phyloP scores from a whole-genome alignment of 1,284 basidiomycete species.

The Ceratobasidium sp. region DNA sequence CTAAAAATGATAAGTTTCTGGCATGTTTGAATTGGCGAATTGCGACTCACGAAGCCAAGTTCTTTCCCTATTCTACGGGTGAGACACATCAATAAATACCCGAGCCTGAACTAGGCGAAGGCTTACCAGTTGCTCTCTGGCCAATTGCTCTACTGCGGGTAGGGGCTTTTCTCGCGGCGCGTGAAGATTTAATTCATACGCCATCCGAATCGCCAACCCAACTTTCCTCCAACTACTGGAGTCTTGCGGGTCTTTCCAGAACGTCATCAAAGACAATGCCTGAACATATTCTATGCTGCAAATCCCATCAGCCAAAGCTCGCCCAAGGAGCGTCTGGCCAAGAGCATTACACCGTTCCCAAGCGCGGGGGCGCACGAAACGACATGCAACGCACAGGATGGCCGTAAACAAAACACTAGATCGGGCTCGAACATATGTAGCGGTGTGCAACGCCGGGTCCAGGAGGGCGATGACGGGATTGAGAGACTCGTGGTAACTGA shows the following conservation, averaged over 20 bases:
- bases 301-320: constrained; percentile 57
- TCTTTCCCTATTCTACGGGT: constrained; percentile 50
- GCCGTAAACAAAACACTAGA: constrained; percentile 59
- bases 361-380: constrained; percentile 56
- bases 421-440: constrained; percentile 55
- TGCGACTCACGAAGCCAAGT: constrained; percentile 52
- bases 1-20: constrained; percentile 1
- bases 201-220: constrained; percentile 55
- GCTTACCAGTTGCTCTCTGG: constrained; percentile 51
- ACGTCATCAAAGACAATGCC: constrained; percentile 56
- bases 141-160: constrained; percentile 52
- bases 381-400: constrained; percentile 58
- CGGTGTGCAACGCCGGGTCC: constrained; percentile 57
- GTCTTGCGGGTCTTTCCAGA: constrained; percentile 60
- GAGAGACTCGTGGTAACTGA: constrained; percentile 48
- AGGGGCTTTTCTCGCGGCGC: constrained; percentile 53
- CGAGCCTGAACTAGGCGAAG: neutral
- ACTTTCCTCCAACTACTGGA: constrained; percentile 56
- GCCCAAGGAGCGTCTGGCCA: constrained; percentile 57
- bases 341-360: constrained; percentile 56
- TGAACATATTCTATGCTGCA: constrained; percentile 59
- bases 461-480: constrained; percentile 55
- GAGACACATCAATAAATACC: neutral
- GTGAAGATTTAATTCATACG: constrained; percentile 57
- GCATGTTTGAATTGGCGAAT: neutral